Base-by-base conservation (phyloP, 2,329 filamentous ascomycete genomes). In the Diaporthe sp. region DNA sequence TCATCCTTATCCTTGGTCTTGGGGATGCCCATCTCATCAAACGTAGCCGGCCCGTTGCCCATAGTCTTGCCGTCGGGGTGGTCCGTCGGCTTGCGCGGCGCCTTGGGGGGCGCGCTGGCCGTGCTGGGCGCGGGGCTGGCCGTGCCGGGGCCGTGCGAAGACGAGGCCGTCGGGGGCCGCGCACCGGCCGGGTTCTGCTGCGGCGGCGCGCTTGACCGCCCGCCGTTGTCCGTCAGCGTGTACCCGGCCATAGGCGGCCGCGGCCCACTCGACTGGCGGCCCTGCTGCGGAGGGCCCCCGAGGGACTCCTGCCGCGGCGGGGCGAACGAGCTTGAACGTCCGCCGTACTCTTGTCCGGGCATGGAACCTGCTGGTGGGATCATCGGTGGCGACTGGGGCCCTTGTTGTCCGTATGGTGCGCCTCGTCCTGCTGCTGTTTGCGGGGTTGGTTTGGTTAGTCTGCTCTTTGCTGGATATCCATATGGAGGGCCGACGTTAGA, bases 21-120 rank as follows among this genome's bases (percentile, higher is more conserved):
- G 9, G 95, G 95, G 80, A 99, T 96, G 53, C 97, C 97, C 97
- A 99, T 99, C 82, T 97, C 96, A 82, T 98, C 96, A 83, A 99
- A 99, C 0, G 97, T 98, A 80, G 97, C 95, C 1, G 97, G 96
- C 15, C 96, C 97, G 82, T 95, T 94, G 68, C 89, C 90, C 44
- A 90, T 87, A 61, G 86, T 83, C 77, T 84, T 85, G 28, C 81
- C 81, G 73, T 80, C 80, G 1, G 80, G 80, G 77, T 81, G 80
- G 71, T 85, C 82, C 22, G 86, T 85, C 4, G 87, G 78, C 78
- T 61, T 68, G 42, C 70, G 44, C 39, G 31, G 34, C 57, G 67
- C 57, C 17, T 68, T 60, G 44, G 28, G 28, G 7, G 74, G 74
- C 15, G 53, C 63, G 42, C 75, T 77, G 22, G 74, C 74, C 20